Base-by-base conservation (phyloP, 208 protist species). In the Crithidia acanthocephali region DNA sequence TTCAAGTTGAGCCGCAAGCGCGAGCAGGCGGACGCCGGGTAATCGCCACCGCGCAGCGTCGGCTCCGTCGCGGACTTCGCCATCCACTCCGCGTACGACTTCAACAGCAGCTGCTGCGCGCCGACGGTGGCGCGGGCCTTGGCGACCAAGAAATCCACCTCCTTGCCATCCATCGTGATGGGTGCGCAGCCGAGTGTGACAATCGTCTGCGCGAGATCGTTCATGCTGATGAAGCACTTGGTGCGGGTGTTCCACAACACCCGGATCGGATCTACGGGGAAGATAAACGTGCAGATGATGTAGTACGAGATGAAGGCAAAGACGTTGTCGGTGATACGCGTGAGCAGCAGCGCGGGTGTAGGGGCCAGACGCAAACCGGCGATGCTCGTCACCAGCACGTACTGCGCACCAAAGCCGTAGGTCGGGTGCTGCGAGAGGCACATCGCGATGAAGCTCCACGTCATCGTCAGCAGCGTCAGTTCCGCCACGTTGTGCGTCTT, bases 241-340 rank as follows among this genome's bases (percentile, higher is more conserved):
- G 82, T 76, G 50, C 86, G 71, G 18, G 61, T 74, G 32, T 76
- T 76, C 73, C 76, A 82, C 37, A 79, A 66, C 27, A 88, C 70
- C 15, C 80, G 74, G 33, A 88, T 71, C 8, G 80, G 69, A 66
- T 93, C 80, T 5, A 90, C 74, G 0, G 88, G 88, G 48, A 93
- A 93, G 32, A 93, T 58, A 55, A 93, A 84, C 6, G 87, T 85
- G 47, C 79, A 75, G 45, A 93, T 90, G 9, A 76, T 76, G 71
- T 86, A 90, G 64, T 93, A 93, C 61, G 85, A 76, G 62, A 93
- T 89, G 15, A 90, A 76, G 16, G 85, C 75, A 30, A 93, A 88
- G 8, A 57, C 65, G 72, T 86, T 90, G 50, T 76, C 72, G 2
- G 81, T 68, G 25, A 93, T 48, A 40, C 88, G 88, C 0, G 77